phyloP scores from a whole-genome alignment of 768 basidiomycete genomes.

The Leucocoprinus sp. region DNA sequence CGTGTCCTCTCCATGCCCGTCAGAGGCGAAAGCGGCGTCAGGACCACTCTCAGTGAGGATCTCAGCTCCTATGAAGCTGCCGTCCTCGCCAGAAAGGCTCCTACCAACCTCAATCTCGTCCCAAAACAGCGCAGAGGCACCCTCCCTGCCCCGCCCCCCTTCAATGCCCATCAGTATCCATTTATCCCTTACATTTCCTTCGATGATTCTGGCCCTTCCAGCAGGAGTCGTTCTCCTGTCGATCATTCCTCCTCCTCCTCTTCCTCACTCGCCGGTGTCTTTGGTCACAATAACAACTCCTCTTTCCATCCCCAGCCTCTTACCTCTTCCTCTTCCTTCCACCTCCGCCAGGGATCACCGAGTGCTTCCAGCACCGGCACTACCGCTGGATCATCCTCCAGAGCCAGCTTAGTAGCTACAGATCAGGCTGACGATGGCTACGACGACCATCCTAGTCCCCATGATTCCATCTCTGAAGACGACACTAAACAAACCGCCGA shows the following conservation, averaged over 20 bases:
- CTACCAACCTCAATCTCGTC: constrained; percentile 48
- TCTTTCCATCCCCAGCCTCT: neutral
- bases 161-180: neutral
- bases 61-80: constrained; percentile 68
- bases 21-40: constrained; percentile 23
- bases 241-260: constrained; percentile 4
- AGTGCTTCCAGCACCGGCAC: constrained; percentile 12
- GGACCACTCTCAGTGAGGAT: constrained; percentile 47
- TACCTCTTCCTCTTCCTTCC: constrained; percentile 17
- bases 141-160: neutral
- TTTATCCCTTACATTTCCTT: no score
- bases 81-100: constrained; percentile 58
- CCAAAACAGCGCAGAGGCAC: constrained; percentile 30
- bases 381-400: constrained; percentile 15
- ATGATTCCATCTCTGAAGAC: no score
- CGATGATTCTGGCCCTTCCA: neutral
- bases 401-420: constrained; percentile 25
- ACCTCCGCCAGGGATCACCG: constrained; percentile 20
- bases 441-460: no score
- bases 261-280: constrained; percentile 34
- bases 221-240: neutral
- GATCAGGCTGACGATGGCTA: constrained; percentile 19
- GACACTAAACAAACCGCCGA: no score
- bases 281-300: constrained; percentile 18
- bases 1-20: no score